Conservation (phyloP, 352 stramenopile species). For the Phytophthora ohioensis region DNA sequence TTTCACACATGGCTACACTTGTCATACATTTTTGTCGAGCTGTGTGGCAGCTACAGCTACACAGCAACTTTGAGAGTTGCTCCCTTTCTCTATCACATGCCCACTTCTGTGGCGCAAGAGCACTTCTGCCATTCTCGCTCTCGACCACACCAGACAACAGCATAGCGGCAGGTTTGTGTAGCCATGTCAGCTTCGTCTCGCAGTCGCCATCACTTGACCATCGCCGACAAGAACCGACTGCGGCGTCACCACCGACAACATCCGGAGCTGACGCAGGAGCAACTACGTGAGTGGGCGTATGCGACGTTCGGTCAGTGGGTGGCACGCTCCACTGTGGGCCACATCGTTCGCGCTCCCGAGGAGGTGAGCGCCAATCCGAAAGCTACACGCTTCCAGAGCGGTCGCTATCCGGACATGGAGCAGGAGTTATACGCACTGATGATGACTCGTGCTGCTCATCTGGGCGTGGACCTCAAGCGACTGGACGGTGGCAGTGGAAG, state of each 20-base stretch:
- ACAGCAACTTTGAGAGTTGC: not conserved
- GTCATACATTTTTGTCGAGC: not conserved
- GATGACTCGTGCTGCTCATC: not conserved
- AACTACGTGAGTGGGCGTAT: constrained; percentile 43
- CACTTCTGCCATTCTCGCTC: constrained; percentile 2
- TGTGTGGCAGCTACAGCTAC: not conserved
- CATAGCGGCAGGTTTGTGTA: constrained; percentile 23
- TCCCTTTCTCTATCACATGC: not conserved
- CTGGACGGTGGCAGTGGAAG: not conserved
- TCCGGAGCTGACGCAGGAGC: constrained; percentile 44
- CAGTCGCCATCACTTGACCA: constrained; percentile 48
- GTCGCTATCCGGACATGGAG: constrained; percentile 47
- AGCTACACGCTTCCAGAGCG: constrained; percentile 46
- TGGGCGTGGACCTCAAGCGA: constrained; percentile 16
- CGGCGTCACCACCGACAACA: constrained; percentile 31
- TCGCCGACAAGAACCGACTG: constrained; percentile 44
- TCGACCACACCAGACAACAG: constrained; percentile 15
- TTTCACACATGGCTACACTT: no score
- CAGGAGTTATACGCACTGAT: constrained; percentile 30
- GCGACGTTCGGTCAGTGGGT: constrained; percentile 39
- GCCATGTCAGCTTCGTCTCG: constrained; percentile 7
- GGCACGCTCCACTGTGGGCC: constrained; percentile 41
- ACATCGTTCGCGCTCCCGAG: constrained; percentile 38
- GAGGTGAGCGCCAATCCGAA: constrained; percentile 39
- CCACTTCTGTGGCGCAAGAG: constrained; percentile 13